Conservation (phyloP, 1,139 yeast genomes). For the Meyerozyma sp. region DNA sequence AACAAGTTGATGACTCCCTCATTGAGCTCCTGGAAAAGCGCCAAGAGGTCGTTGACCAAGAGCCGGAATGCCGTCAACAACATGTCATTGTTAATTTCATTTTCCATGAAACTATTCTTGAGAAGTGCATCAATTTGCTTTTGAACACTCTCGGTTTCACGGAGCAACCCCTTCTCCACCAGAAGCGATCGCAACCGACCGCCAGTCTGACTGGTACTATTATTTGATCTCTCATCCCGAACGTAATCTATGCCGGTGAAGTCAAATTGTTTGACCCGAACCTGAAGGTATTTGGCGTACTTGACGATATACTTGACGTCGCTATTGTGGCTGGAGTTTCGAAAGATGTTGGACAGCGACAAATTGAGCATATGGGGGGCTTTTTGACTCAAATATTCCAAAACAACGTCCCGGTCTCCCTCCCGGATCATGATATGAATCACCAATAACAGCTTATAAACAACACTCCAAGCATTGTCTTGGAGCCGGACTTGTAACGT, state of each 20-base stretch:
- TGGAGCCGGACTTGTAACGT: conserved; percentile 56
- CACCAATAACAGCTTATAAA: conserved; percentile 78
- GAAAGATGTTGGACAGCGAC: conserved; percentile 24
- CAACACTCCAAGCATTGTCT: conserved; percentile 87
- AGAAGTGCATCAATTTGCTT: conserved; percentile 72
- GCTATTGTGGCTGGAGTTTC: conserved; percentile 30
- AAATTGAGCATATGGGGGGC: conserved; percentile 54
- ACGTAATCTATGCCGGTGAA: conserved; percentile 71
- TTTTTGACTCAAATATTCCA: conserved; percentile 57
- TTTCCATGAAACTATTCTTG: conserved; percentile 67
- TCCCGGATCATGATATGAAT: conserved; percentile 89
- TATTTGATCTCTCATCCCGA: conserved; percentile 56
- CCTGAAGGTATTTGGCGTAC: conserved; percentile 66
- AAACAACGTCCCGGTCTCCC: conserved; percentile 70
- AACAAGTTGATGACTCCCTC: conserved; percentile 92
- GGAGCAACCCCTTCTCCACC: conserved; percentile 75
- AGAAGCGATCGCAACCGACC: conserved; percentile 60
- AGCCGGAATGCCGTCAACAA: conserved; percentile 79
- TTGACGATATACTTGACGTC: conserved; percentile 62
- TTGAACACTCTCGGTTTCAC: conserved; percentile 84
- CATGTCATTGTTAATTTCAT: conserved; percentile 78
- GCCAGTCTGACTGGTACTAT: conserved; percentile 40
- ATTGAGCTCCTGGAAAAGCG: conserved; percentile 81
- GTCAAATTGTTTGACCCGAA: conserved; percentile 65
- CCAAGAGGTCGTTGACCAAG: conserved; percentile 78